phyloP scores from a whole-genome alignment of 441 rosid genomes.

The Aleurites moluccanus region DNA sequence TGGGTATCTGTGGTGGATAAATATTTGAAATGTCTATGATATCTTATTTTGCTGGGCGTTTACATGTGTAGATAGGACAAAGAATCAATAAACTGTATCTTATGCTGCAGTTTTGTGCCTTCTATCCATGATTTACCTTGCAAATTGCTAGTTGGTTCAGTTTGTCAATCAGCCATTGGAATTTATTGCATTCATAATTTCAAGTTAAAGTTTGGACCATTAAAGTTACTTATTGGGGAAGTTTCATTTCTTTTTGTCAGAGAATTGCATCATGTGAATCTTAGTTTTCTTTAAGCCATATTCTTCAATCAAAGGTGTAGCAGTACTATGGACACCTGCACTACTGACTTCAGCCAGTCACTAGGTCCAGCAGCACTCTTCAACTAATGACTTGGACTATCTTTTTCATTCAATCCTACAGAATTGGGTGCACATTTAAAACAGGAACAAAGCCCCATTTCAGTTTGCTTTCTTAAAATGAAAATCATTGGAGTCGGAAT shows the following conservation, averaged over 20 bases:
- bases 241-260: background rate
- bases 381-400: background rate
- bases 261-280: background rate
- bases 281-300: background rate
- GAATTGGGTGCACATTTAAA: background rate
- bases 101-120: background rate
- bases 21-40: background rate
- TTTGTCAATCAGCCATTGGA: background rate
- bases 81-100: background rate
- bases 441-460: background rate
- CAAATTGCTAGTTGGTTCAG: background rate
- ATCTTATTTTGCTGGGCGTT: background rate
- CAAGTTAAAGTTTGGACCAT: background rate
- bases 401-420: background rate
- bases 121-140: background rate
- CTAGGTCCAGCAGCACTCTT: background rate
- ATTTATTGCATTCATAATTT: background rate
- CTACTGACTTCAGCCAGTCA: background rate
- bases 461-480: background rate
- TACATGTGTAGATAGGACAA: background rate
- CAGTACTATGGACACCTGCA: background rate
- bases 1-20: background rate
- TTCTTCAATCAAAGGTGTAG: background rate
- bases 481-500: background rate
- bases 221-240: background rate